Base-by-base conservation (phyloP, 1,284 basidiomycete species). In the Apiotrichum mycotoxinovorans region DNA sequence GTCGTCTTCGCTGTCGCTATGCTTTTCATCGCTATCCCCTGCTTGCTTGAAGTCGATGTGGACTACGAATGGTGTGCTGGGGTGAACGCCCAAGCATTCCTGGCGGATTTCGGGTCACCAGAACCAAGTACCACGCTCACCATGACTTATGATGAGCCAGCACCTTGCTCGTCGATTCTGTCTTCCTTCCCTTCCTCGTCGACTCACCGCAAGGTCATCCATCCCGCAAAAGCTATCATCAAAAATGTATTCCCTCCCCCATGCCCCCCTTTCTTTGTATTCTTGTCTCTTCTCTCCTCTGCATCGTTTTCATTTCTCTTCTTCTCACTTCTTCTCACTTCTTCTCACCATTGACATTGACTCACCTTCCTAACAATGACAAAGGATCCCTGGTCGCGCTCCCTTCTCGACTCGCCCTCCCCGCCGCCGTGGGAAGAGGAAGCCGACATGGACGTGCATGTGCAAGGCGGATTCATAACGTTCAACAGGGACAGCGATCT, bases 401-500 rank as follows among this genome's bases (percentile, higher is more conserved):
- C 45, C 17, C 10, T 56, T 25, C 40, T 61, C 30, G 46, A 51
- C 23, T 49, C 52, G 5, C 58, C 61, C 10, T 48, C 57, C 10
- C 42, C 51, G 7, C 23, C 50, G n/a, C 34, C 30, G 15, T n/a
- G 15, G 12, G 43, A 45, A 40, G 23, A 30, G n/a, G 35, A 37
- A 15, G 22, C 22, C 46, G 17, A 53, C 20, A 47, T 25, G 30
- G 30, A 17, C 35, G 18, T 26, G 48, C 48, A 17, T 27, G 18
- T 26, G 48, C 48, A 56, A 18, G 52, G 27, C 34, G 41, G 37
- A 26, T 58, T 50, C 23, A 45, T 52, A 22, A 18, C 40, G 14
- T 40, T 54, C 18, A 17, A 42, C 41, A 23, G 44, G 15, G 60
- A 65, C 26, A 47, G 56, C 5, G 47, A 67, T 20, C 57, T 66